phyloP scores from a whole-genome alignment of 2,329 filamentous ascomycete genomes.

The Fonsecaea pedrosoi region DNA sequence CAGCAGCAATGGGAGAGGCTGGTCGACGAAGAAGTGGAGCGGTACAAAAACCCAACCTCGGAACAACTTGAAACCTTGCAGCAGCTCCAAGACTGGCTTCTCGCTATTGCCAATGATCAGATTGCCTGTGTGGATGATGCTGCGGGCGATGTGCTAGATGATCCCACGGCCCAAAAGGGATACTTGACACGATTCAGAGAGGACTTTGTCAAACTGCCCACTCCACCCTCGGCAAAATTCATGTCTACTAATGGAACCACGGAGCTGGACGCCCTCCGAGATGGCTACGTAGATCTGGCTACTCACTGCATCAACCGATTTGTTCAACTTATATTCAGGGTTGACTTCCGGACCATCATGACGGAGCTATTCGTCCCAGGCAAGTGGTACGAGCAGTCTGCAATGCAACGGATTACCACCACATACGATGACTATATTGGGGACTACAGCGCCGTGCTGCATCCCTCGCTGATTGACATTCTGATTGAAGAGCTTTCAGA shows the following conservation, averaged over 20 bases:
- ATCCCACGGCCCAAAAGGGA: conserved; percentile 73
- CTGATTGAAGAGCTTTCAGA: conserved; percentile 93
- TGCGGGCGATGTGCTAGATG: conserved; percentile 72
- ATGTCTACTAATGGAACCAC: conserved; percentile 71
- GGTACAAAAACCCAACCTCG: conserved; percentile 65
- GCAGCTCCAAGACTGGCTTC: conserved; percentile 82
- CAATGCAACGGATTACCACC: conserved; percentile 90
- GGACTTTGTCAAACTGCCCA: conserved; percentile 81
- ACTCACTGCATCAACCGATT: conserved; percentile 92
- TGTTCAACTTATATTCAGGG: conserved; percentile 82
- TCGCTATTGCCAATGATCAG: conserved; percentile 97
- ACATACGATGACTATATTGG: conserved; percentile 94
- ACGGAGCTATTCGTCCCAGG: conserved; percentile 83
- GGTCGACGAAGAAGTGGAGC: conserved; percentile 81
- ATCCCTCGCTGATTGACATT: conserved; percentile 86
- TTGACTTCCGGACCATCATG: conserved; percentile 85
- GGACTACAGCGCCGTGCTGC: conserved; percentile 84
- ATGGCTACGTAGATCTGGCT: conserved; percentile 93
- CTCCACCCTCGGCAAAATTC: conserved; percentile 69
- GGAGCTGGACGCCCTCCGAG: conserved; percentile 77
- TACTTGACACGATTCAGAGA: conserved; percentile 87
- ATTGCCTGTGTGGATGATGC: conserved; percentile 96
- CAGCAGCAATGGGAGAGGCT: conserved; percentile 87
- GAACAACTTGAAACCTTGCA: conserved; percentile 73
- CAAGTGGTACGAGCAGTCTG: conserved; percentile 83